Base-by-base conservation (phyloP, 805 yeast species). In the Metschnikowia cubensis region DNA sequence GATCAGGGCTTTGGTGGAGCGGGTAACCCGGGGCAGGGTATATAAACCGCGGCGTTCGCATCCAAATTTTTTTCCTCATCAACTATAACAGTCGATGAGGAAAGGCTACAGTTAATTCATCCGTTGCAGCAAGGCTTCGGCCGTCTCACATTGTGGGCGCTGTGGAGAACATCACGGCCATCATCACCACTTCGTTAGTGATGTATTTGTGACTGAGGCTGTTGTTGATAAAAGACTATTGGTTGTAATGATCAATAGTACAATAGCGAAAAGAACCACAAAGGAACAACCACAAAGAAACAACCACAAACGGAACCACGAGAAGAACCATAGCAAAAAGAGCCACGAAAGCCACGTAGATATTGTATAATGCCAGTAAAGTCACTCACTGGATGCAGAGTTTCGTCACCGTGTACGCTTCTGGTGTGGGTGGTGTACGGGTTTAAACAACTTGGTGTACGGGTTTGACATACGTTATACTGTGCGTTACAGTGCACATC, bases 1-100 rank as follows among this genome's bases (percentile, higher is more conserved):
- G 29, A 25, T 25, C 11, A 25, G 29, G 29, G 29, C 17, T n/a
- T 15, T 20, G 39, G 22, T 21, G 18, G 20, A 33, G 37, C 45
- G 45, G 42, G 56, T 52, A 50, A 52, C 56, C 56, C 53, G 41
- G 39, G 14, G 40, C 39, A 41, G 37, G 35, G 20, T 25, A 51
- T 53, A 51, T 45, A 51, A 43, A 17, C 18, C 42, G 22, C 37
- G 22, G 50, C 5, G 33, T 17, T 32, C 39, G 39, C 43, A 29
- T n/a, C 13, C 8, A 21, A 13, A 18, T 31, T 48, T 43, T 49
- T 47, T 44, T 70, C 74, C 52, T 61, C 59, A 75, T 75, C 82
- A 78, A 77, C 82, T 78, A 77, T 74, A 68, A 74, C 81, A 77
- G 81, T 75, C 81, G 69, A 74, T 75, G 81, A 79, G 66, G 81